Conservation (phyloP, 1,139 yeast genomes). For the Barnettozyma hawaiiensis region DNA sequence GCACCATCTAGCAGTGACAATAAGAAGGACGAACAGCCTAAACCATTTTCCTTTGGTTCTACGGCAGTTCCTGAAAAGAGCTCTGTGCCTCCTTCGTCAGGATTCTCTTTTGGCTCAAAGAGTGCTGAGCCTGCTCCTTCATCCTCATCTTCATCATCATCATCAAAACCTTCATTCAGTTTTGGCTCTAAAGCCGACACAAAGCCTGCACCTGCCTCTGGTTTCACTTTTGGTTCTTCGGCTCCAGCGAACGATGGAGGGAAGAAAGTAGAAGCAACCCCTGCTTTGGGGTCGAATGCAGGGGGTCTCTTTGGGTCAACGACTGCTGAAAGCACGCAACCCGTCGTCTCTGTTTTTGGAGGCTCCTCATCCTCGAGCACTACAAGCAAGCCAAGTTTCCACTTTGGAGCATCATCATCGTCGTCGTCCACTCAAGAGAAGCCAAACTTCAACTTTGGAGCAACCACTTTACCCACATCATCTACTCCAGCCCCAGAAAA, state of each 20-base stretch:
- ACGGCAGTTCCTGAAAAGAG: not conserved
- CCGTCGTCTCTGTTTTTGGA: not conserved
- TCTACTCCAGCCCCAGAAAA: constrained; percentile 1
- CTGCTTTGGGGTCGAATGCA: constrained; percentile 8
- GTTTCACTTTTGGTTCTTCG: constrained; percentile 6
- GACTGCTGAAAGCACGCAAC: not conserved
- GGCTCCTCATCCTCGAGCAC: constrained; percentile 2
- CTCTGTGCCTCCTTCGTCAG: not conserved
- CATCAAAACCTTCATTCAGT: constrained; percentile 9
- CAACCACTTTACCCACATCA: not conserved
- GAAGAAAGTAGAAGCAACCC: not conserved
- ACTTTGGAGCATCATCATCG: constrained; percentile 2
- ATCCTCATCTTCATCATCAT: not conserved
- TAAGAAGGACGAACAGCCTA: constrained; percentile 2
- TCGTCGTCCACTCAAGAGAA: constrained; percentile 2
- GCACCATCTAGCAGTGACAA: constrained; percentile 2
- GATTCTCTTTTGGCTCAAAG: constrained; percentile 8
- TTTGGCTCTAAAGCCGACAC: constrained; percentile 3
- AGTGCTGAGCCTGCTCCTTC: not conserved
- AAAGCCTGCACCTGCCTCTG: constrained; percentile 2
- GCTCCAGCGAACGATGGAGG: not conserved
- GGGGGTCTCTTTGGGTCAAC: constrained; percentile 5
- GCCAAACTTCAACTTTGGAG: constrained; percentile 8
- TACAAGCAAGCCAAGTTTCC: constrained; percentile 4
- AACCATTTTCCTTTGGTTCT: constrained; percentile 9